Base-by-base conservation (phyloP, 2,329 filamentous ascomycete genomes). In the Stenocarpella maydis region DNA sequence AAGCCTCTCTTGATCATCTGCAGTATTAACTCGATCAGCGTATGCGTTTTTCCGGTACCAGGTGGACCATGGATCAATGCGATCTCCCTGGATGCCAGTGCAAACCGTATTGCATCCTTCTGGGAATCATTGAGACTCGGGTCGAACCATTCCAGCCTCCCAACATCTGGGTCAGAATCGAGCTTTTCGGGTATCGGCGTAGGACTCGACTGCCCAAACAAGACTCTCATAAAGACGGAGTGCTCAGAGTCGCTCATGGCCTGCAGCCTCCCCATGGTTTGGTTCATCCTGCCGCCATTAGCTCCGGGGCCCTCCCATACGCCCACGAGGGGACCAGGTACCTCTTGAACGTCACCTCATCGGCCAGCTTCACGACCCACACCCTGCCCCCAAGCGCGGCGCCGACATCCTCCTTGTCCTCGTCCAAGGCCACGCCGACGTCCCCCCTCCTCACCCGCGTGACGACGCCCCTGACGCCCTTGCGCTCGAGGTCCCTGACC, bases 21-120 rank as follows among this genome's bases (percentile, higher is more conserved):
- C n/a, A 97, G 85, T 71, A 99, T 97, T 15, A 99, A 85, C 79
- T 99, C 96, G 70, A 99, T 95, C 47, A 99, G 82, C 0, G 96
- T 98, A 78, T 98, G 95, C 0, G 96, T 99, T 80, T 99, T 99
- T 60, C 96, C 96, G 0, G 96, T 99, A 1, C 96, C 96, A 0
- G 96, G 96, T 0, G 96, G 96, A 0, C 96, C 96, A 77, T 99
- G 96, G 66, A 99, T 97, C 70, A 98, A 84, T 2, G 94, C 93
- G 34, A 98, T 87, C 75, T 98, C 94, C 65, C 86, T 86, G 1
- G 92, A 92, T 8, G 91, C 91, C 66, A 99, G 82, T 0, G 95
- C 94, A 77, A 98, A 99, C n/a, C 88, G 81, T 69, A 92, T 89
- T 19, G 90, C 90, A 68, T 90, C 87, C 74, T 90, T 91, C 76